A percentile compares a stretch with the other conserved stretches of the same genome.
Evolutionary conservation across 116 monocot genomes (phyloP).

Genomic region (Phalaenopsis hybrid): DNA sequence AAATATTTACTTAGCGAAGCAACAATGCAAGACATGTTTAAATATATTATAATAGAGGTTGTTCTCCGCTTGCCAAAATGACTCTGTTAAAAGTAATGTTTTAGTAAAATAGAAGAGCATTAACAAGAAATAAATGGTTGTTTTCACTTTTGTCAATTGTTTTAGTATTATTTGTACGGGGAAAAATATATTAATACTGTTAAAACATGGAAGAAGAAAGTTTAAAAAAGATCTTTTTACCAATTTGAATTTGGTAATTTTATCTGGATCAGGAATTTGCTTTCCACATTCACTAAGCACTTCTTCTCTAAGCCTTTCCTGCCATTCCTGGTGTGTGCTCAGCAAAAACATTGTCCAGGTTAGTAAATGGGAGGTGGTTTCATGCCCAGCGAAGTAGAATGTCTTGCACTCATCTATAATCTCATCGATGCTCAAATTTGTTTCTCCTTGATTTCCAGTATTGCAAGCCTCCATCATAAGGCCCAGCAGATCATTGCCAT

Average conservation of each 20-base stretch:
- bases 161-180: too few relatives aligned
- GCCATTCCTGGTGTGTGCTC: slow-evolving; percentile 48
- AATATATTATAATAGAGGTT: too few relatives aligned
- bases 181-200: neutral
- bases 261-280: slow-evolving; percentile 30
- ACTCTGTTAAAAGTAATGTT: neutral
- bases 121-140: too few relatives aligned
- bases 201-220: neutral
- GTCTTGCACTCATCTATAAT: slow-evolving; percentile 81
- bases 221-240: slow-evolving; percentile 18
- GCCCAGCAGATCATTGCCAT: slow-evolving; percentile 56
- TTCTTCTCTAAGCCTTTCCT: slow-evolving; percentile 51
- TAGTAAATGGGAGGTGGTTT: slow-evolving; percentile 49
- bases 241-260: slow-evolving; percentile 40
- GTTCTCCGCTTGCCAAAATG: too few relatives aligned
- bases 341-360: slow-evolving; percentile 68
- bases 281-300: slow-evolving; percentile 37
- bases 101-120: neutral
- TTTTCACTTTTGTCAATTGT: too few relatives aligned
- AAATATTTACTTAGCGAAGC: neutral
- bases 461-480: slow-evolving; percentile 52
- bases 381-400: slow-evolving; percentile 70
- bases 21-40: too few relatives aligned
- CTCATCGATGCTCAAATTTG: slow-evolving; percentile 40
- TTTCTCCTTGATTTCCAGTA: slow-evolving; percentile 5